phyloP scores from a whole-genome alignment of 2,329 filamentous ascomycete genomes.

The Colletotrichum tropicicola region DNA sequence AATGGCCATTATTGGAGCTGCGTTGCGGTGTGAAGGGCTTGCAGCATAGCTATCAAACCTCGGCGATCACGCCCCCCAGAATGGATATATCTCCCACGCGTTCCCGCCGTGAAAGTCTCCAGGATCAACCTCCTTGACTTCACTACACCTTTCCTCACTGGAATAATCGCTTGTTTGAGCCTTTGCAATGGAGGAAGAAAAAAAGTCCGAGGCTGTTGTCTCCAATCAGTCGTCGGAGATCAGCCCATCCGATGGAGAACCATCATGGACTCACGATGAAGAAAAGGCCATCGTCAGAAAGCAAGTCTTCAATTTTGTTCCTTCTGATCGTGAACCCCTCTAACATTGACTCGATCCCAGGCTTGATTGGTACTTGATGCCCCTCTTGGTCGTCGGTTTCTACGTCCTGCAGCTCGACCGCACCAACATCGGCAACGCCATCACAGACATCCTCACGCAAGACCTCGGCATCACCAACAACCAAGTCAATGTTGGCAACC shows the following conservation, averaged over 20 bases:
- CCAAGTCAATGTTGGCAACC: slow-evolving; percentile 62
- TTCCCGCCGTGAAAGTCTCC: no score
- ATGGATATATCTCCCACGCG: no score
- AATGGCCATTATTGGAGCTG: neutral
- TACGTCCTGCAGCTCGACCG: slow-evolving; percentile 44
- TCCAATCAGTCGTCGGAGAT: neutral
- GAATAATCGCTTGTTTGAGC: neutral
- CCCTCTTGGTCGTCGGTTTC: slow-evolving; percentile 41
- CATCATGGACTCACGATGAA: neutral
- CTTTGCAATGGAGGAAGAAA: neutral
- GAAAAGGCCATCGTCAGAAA: neutral
- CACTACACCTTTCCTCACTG: no score
- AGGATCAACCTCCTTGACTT: neutral
- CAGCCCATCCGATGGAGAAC: neutral
- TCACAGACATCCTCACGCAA: slow-evolving; percentile 58
- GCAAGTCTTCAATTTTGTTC: neutral
- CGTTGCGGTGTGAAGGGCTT: no score
- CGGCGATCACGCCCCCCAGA: no score
- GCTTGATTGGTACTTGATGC: slow-evolving; percentile 38
- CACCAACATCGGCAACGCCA: slow-evolving; percentile 56
- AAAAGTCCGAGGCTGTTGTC: neutral
- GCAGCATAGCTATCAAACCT: no score
- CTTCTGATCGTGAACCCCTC: no score
- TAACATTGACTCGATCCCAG: neutral
- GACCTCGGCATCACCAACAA: slow-evolving; percentile 59